These are phyloP conservation scores for Puccinia horiana DNA, from an alignment of 1,284 basidiomycete genomes.

Conservation along the genomic window DNA sequence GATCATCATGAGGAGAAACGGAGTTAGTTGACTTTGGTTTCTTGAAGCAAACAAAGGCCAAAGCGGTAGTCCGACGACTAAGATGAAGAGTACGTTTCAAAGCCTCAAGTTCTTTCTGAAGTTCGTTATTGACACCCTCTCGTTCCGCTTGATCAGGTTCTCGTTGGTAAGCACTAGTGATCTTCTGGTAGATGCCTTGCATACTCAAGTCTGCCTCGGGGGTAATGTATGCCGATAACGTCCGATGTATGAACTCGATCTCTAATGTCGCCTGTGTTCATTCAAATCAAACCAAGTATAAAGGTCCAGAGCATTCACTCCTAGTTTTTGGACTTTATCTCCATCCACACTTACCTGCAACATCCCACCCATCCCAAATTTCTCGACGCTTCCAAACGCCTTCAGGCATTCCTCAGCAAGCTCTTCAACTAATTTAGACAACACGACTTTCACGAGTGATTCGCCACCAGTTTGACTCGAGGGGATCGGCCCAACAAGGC, in stretches of 20 bases:
- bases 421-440: constrained; percentile 78
- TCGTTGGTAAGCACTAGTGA: constrained; percentile 84
- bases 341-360: constrained; percentile 70
- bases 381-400: constrained; percentile 79
- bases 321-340: too few species aligned
- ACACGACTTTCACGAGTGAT: constrained; percentile 73
- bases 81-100: constrained; percentile 87
- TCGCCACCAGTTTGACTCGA: constrained; percentile 19
- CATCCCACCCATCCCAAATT: constrained; percentile 98
- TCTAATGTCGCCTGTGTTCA: constrained; percentile 82
- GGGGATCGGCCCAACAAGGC: constrained; percentile 67
- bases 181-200: constrained; percentile 87
- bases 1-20: constrained; percentile 12
- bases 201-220: constrained; percentile 75
- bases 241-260: constrained; percentile 98
- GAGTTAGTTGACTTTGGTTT: constrained; percentile 32
- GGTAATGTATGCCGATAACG: constrained; percentile 81
- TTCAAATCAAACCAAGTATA: constrained; percentile 59
- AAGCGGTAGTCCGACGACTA: constrained; percentile 81
- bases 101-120: constrained; percentile 82
- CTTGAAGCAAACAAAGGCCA: constrained; percentile 80
- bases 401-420: constrained; percentile 77
- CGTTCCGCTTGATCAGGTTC: constrained; percentile 62
- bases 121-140: constrained; percentile 63
- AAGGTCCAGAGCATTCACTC: too few species aligned